phyloP scores from a whole-genome alignment of 2,329 filamentous ascomycete species.

The Colletotrichum sp. region DNA sequence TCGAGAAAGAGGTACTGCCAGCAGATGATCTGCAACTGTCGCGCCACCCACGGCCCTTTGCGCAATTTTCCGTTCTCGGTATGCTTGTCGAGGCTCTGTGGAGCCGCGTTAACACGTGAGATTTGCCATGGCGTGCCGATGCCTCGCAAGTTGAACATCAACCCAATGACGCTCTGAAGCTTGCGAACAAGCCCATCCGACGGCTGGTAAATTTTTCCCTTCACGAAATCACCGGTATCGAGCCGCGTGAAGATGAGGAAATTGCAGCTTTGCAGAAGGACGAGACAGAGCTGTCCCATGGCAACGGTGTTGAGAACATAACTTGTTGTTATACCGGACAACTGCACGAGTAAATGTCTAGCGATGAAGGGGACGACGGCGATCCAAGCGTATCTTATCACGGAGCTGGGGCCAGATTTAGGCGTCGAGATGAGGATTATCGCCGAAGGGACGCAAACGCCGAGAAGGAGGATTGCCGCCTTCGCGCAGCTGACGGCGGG shows the following conservation, averaged over 20 bases:
- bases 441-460: background rate
- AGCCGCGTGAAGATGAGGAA: background rate
- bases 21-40: background rate
- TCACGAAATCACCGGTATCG: background rate
- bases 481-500: too few relatives aligned
- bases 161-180: background rate
- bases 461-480: background rate
- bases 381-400: background rate
- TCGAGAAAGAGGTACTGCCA: background rate
- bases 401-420: background rate
- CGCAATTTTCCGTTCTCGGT: background rate
- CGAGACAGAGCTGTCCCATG: background rate
- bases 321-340: background rate
- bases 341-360: background rate
- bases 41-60: background rate
- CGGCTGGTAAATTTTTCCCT: background rate
- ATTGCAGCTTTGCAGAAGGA: background rate
- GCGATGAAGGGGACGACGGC: background rate
- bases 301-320: background rate
- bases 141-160: background rate
- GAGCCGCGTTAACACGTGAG: background rate
- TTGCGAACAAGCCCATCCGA: background rate
- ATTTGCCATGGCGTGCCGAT: background rate
- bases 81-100: background rate
- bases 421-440: background rate